Conservation (phyloP, 495 filamentous ascomycete species). For the Jackrogersella multiformis region DNA sequence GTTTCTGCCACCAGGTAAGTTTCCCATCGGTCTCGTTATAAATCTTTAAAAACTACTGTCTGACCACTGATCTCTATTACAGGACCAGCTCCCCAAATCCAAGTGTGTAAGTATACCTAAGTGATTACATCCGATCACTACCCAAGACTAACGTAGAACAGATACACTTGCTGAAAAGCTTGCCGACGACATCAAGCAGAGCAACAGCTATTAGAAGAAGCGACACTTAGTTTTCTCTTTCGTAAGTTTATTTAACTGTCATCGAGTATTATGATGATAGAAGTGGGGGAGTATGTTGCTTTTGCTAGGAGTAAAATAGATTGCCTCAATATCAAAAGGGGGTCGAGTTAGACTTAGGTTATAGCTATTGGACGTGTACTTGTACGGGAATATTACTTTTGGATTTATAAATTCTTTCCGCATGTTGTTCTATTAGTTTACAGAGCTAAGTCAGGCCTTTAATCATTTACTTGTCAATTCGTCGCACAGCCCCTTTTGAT, state of each 20-base stretch:
- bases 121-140: neutral
- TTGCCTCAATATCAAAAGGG: neutral
- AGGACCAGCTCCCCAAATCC: conserved; percentile 4
- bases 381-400: too few relatives aligned
- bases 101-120: neutral
- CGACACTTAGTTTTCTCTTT: neutral
- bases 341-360: too few relatives aligned
- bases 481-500: too few relatives aligned
- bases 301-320: neutral
- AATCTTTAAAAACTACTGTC: neutral
- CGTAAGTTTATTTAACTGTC: neutral
- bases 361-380: too few relatives aligned
- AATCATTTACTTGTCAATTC: too few relatives aligned
- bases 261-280: neutral
- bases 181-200: conserved; percentile 7
- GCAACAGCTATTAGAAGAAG: neutral
- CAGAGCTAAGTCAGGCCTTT: too few relatives aligned
- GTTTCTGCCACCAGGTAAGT: conserved; percentile 61
- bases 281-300: neutral
- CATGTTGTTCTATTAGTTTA: too few relatives aligned
- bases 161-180: conserved; percentile 8
- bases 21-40: neutral
- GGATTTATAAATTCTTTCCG: too few relatives aligned
- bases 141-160: neutral
- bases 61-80: neutral